Evolutionary conservation across 2,329 filamentous ascomycete species (phyloP), one percentile per base, ranked within the genome.

Genomic region (Fusarium algeriense): DNA sequence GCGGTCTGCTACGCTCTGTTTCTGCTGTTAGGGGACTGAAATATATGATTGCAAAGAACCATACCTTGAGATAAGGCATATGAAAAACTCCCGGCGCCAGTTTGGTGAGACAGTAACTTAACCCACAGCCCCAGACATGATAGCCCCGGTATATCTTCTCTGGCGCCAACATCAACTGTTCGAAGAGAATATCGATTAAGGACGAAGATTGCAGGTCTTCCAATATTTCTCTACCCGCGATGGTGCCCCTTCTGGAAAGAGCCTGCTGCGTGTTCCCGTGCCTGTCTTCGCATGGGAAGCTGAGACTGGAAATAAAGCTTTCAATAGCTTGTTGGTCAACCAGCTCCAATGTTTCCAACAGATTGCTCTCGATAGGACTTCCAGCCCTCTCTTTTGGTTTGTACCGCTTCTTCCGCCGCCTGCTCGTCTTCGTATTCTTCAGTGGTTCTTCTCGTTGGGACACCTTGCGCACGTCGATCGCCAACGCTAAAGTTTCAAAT

Each of bases 31-130:
- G 70, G 11, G 20, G 20, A 17, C 15, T n/a, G 15, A 23, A 15
- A 19, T 20, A 12, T 3, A 8, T 32, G 9, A 34, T 20, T 23
- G 8, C 12, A 15, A 8, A 12, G 10, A 38, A 5, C 23, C 61
- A 38, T 73, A 82, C 82, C 69, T 77, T 77, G 15, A 83, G 72
- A 71, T 82, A 81, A 19, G 74, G 69, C 30, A 80, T 71, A 53
- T 82, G 70, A 32, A 83, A 83, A 19, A 83, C 79, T 19, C 79
- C 79, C 0, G 82, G 82, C 7, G 76, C 75, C 9, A 83, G 48
- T 5, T 60, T 62, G 4, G 68, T 67, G 13, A 83, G 70, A 11
- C 78, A 74, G 15, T 68, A 66, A 6, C 69, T 44, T 19, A 66
- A 44, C 14, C 46, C 71, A n/a, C 60, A 62, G 4, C 71, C 60